phyloP scores from a whole-genome alignment of 495 filamentous ascomycete species.

The Cairneyella variabilis region DNA sequence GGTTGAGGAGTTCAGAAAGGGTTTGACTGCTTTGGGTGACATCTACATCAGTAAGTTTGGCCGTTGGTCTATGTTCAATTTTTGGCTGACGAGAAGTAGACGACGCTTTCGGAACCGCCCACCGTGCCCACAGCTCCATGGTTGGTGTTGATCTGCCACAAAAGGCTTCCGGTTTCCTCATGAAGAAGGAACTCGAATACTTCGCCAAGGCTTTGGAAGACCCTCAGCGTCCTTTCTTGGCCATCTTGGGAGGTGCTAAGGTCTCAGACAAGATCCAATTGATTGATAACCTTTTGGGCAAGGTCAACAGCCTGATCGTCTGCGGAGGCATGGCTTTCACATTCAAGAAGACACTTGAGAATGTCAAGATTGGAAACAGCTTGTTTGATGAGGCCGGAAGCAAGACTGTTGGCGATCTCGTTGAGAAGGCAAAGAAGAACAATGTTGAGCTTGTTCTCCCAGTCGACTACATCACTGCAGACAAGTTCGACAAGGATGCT shows the following conservation, averaged over 20 bases:
- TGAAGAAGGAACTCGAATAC: conserved; percentile 99
- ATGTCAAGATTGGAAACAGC: conserved; percentile 83
- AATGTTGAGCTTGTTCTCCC: conserved; percentile 92
- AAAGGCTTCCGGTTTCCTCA: conserved; percentile 94
- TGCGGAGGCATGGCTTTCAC: conserved; percentile 99
- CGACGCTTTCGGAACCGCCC: conserved; percentile 97
- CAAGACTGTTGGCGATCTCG: conserved; percentile 83
- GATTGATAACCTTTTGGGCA: conserved; percentile 96
- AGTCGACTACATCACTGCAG: conserved; percentile 90
- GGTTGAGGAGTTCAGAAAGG: conserved; percentile 91
- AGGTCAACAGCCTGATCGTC: conserved; percentile 95
- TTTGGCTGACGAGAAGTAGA: conserved; percentile 44
- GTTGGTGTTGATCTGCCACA: conserved; percentile 93
- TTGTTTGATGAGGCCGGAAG: conserved; percentile 93
- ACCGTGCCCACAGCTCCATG: conserved; percentile 98
- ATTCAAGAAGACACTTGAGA: conserved; percentile 97
- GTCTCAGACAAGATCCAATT: conserved; percentile 99
- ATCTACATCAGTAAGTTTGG: conserved; percentile 84
- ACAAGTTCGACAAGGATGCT: conserved; percentile 90
- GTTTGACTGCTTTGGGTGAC: conserved; percentile 90
- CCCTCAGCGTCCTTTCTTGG: conserved; percentile 93
- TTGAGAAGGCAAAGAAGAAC: conserved; percentile 96
- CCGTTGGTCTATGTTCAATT: not conserved
- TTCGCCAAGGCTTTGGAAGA: conserved; percentile 95
- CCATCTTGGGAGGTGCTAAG: conserved; percentile 97